Evolutionary conservation across 352 stramenopile genomes (phyloP).

Genomic region (Globisporangium nagaii): DNA sequence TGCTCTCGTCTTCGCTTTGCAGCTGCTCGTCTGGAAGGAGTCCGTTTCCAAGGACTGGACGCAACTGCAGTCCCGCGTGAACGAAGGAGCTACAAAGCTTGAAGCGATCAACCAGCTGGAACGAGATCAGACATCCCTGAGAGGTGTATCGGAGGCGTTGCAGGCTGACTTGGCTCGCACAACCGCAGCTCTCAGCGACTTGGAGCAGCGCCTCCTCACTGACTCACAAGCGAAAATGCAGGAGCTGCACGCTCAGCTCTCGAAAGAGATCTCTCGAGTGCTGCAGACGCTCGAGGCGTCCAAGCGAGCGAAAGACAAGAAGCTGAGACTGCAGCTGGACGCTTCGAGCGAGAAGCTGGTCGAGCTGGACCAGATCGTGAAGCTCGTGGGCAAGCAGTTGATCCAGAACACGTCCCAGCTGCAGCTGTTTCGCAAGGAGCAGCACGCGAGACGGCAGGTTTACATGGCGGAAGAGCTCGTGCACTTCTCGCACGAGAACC

Average conservation of each 20-base stretch:
- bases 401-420: constrained; percentile 63
- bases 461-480: constrained; percentile 8
- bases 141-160: background rate
- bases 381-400: constrained; percentile 58
- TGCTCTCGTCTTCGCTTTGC: background rate
- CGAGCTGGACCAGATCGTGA: constrained; percentile 57
- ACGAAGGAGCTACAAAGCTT: background rate
- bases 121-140: background rate
- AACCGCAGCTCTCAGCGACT: background rate
- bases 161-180: constrained; percentile 9
- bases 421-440: constrained; percentile 45
- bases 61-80: background rate
- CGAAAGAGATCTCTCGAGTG: background rate
- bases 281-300: background rate
- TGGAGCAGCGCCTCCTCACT: constrained; percentile 15
- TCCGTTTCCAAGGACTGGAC: constrained; percentile 7
- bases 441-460: constrained; percentile 16
- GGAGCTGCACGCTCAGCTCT: constrained; percentile 1
- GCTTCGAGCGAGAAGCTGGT: constrained; percentile 31
- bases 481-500: background rate
- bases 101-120: background rate
- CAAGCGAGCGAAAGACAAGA: constrained; percentile 13
- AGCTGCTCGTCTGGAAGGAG: constrained; percentile 11
- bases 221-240: background rate
- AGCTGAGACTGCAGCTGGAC: constrained; percentile 17